phyloP scores from a whole-genome alignment of 805 yeast species.

The Barnettozyma salicaria region DNA sequence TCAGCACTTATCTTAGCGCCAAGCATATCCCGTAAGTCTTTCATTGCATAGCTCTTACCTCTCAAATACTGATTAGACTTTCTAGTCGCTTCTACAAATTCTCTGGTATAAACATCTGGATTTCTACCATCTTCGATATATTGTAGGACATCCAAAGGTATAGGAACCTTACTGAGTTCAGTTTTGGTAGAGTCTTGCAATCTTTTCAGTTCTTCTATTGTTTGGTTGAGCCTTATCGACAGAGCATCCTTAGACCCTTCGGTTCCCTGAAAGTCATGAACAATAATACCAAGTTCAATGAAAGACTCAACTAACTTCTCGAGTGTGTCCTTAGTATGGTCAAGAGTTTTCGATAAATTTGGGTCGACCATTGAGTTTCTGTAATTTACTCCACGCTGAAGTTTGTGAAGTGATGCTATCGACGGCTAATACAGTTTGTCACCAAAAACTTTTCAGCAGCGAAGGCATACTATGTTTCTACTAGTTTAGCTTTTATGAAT shows the following conservation, averaged over 20 bases:
- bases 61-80: conserved; percentile 81
- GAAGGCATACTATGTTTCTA: too few species aligned
- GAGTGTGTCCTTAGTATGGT: conserved; percentile 28
- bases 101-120: conserved; percentile 95
- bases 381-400: too few species aligned
- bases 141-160: conserved; percentile 81
- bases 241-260: conserved; percentile 62
- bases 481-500: too few species aligned
- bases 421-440: too few species aligned
- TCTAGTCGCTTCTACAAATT: conserved; percentile 90
- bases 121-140: conserved; percentile 95
- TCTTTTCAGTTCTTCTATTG: conserved; percentile 34
- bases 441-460: too few species aligned
- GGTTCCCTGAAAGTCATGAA: conserved; percentile 91
- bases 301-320: conserved; percentile 67
- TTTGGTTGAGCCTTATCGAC: conserved; percentile 34
- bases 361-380: conserved; percentile 5
- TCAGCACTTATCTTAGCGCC: conserved; percentile 66
- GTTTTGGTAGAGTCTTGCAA: conserved; percentile 28
- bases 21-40: conserved; percentile 54
- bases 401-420: too few species aligned
- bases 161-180: conserved; percentile 37
- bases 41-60: conserved; percentile 74
- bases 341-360: conserved; percentile 26
- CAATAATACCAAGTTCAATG: conserved; percentile 83